A percentile compares a stretch with the other conserved stretches of the same genome.
These are phyloP conservation scores for Volvariella volvacea DNA, from an alignment of 1,284 basidiomycete genomes.

Conservation along the genomic window DNA sequence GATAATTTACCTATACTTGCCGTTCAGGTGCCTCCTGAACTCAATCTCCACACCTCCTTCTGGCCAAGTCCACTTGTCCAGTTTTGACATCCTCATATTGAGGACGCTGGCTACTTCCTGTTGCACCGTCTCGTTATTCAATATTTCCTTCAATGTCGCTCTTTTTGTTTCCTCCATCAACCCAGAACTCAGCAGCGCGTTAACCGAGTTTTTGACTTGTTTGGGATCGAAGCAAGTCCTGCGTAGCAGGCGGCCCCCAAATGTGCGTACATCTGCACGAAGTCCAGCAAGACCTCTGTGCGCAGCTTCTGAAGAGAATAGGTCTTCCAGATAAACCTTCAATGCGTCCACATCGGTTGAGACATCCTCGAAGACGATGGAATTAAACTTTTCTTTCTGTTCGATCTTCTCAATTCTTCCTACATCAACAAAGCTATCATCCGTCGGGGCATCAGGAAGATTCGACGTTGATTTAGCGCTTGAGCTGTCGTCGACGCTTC, in stretches of 20 bases:
- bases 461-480: too few species aligned
- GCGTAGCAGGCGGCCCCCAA: too few species aligned
- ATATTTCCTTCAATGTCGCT: slow-evolving; percentile 31
- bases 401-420: slow-evolving; percentile 34
- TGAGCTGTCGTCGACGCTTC: too few species aligned
- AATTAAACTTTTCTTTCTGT: slow-evolving; percentile 30
- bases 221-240: too few species aligned
- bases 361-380: slow-evolving; percentile 32
- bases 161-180: slow-evolving; percentile 33
- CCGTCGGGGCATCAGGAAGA: too few species aligned
- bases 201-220: slow-evolving; percentile 25
- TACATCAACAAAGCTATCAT: slow-evolving; percentile 23
- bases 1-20: too few species aligned
- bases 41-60: slow-evolving; percentile 23
- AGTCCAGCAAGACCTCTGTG: too few species aligned
- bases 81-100: slow-evolving; percentile 32
- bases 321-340: slow-evolving; percentile 23
- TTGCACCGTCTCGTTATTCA: slow-evolving; percentile 27
- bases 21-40: too few species aligned
- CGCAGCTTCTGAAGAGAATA: too few species aligned
- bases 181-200: slow-evolving; percentile 25
- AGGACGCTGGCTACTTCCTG: slow-evolving; percentile 34
- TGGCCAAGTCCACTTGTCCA: slow-evolving; percentile 36
- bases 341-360: slow-evolving; percentile 24
- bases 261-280: too few species aligned